phyloP scores from a whole-genome alignment of 2,329 filamentous ascomycete species.

The Metarhizium album region DNA sequence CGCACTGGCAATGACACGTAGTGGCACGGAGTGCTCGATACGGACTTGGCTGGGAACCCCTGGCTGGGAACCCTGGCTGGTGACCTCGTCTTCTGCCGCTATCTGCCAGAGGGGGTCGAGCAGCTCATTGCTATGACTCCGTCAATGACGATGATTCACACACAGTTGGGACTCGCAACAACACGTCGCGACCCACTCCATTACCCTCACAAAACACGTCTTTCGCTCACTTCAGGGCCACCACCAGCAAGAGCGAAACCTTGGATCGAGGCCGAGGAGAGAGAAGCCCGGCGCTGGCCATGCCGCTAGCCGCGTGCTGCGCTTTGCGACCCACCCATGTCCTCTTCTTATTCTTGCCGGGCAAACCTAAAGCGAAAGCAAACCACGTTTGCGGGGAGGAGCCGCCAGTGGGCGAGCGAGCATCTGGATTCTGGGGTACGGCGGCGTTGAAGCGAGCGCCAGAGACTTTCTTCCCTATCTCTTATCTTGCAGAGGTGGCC shows the following conservation, averaged over 20 bases:
- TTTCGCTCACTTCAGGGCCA: background rate
- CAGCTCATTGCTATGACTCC: too few relatives aligned
- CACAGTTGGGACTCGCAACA: background rate
- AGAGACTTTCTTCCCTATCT: background rate
- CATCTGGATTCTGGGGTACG: conserved; percentile 6
- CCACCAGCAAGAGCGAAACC: background rate
- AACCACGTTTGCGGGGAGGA: conserved; percentile 7
- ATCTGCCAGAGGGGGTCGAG: background rate
- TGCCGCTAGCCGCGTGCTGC: background rate
- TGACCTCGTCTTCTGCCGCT: background rate
- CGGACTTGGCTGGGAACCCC: background rate
- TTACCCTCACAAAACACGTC: conserved; percentile 5
- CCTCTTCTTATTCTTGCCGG: background rate
- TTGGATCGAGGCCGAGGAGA: background rate
- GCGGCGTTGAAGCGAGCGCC: background rate
- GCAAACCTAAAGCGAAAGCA: background rate
- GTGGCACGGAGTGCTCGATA: background rate
- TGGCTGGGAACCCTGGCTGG: background rate
- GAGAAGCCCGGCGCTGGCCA: background rate
- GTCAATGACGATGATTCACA: background rate
- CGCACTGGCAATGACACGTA: background rate
- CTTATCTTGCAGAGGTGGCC: background rate
- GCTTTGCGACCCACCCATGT: background rate
- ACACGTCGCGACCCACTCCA: background rate
- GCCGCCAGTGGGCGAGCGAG: conserved; percentile 3